Base-by-base conservation (phyloP, 495 filamentous ascomycete genomes). In the Neurospora sp. region DNA sequence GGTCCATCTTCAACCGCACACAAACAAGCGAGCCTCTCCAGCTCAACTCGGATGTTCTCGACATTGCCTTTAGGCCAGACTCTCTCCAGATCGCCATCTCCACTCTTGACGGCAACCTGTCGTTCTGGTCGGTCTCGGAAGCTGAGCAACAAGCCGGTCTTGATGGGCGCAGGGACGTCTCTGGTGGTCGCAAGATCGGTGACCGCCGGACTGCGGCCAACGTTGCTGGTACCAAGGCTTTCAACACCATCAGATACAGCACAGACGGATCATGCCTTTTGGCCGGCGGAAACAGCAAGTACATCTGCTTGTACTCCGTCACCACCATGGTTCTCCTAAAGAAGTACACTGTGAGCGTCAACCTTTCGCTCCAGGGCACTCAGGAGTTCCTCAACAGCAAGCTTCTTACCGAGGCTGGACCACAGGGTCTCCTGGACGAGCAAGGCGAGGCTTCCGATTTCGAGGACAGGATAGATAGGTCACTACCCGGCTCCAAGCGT, bases 371-470 rank as follows among this genome's bases (percentile, higher is more conserved):
- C 6, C 94, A 97, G 37, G 96, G 96, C 12, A 98, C 96, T 2
- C 95, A 97, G 76, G 96, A 98, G 81, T 96, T 94, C 83, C 88
- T 99, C 65, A 98, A 97, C 85, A 96, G 93, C 82, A 90, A 90
- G 74, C 85, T 93, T 61, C 84, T 99, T 70, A 98, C 95, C 27
- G 96, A 98, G 83, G 94, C 92, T 22, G 96, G 96, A 7, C 92
- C 96, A 4, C 85, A 86, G 68, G 93, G 87, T 3, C 87, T 97
- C 6, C 87, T 98, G 9, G 94, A 98, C 73, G 90, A 91, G 27
- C 89, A 92, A 75, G 95, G 94, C 39, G 95, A 98, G 77, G 91
- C 90, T 0, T 97, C 94, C 0, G 95, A 98, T 77, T 86, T 90
- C 22, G 94, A 97, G 79, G 91, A 93, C 73, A 91, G 94, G 39